Percentiles rank a stretch among this genome's conserved stretches.
Conservation (phyloP, 2,329 filamentous ascomycete species). For the Ustilaginoidea virens region DNA sequence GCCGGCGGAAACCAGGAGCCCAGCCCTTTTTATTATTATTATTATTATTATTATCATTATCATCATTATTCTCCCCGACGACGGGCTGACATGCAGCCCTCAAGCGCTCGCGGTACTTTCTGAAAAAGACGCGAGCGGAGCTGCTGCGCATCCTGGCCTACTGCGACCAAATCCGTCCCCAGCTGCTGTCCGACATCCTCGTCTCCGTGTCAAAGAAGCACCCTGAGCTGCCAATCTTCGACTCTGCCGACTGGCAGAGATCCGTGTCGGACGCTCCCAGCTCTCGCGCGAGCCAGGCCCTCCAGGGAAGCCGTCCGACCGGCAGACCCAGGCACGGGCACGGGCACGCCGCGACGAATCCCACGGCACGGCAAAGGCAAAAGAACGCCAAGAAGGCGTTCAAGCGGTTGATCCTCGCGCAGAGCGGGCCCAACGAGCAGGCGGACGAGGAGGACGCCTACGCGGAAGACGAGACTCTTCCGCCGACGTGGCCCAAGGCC, state of each 20-base stretch:
- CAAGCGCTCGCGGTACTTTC: conserved; percentile 25
- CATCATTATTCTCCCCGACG: no score
- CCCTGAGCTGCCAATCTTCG: conserved; percentile 25
- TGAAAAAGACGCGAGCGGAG: conserved; percentile 19
- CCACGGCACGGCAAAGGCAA: conserved; percentile 15
- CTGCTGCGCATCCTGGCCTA: conserved; percentile 24
- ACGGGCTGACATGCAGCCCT: no score
- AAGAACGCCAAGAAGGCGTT: conserved; percentile 18
- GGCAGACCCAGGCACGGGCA: conserved; percentile 13
- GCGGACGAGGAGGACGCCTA: conserved; percentile 14
- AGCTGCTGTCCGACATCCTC: conserved; percentile 24
- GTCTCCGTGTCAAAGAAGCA: conserved; percentile 27
- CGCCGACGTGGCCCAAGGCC: conserved; percentile 24
- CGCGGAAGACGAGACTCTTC: conserved; percentile 14
- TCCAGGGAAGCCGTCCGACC: conserved; percentile 4
- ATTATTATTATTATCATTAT: no score
- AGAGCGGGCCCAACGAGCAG: conserved; percentile 12
- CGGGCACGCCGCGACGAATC: conserved; percentile 13
- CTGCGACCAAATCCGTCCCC: conserved; percentile 24
- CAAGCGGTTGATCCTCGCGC: conserved; percentile 13
- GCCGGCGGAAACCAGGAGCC: no score
- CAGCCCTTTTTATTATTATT: background rate
- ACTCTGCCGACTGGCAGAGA: conserved; percentile 23
- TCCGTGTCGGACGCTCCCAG: conserved; percentile 4
- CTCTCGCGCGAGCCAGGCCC: background rate